phyloP scores from a whole-genome alignment of 1,284 basidiomycete species.

The Cutaneotrichosporon sp. region DNA sequence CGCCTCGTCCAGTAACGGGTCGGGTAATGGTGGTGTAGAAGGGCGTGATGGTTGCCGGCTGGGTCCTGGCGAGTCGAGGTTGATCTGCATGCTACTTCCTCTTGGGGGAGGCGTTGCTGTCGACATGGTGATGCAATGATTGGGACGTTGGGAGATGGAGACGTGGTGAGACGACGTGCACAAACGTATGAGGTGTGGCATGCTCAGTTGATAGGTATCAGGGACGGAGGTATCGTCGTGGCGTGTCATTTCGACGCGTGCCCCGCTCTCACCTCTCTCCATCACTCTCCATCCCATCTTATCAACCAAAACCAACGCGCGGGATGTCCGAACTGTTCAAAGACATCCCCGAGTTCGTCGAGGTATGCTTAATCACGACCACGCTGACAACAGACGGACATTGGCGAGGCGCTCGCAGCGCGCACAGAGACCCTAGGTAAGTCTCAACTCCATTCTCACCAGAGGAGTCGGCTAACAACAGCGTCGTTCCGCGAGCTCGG shows the following conservation, averaged over 20 bases:
- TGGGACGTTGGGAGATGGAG: not conserved
- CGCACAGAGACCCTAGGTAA: constrained; percentile 87
- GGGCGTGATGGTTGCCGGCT: constrained; percentile 10
- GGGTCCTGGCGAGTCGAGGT: constrained; percentile 23
- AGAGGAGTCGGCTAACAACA: constrained; percentile 43
- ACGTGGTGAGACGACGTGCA: not conserved
- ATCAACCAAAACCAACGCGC: not conserved
- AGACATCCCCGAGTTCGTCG: constrained; percentile 69
- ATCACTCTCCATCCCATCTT: not conserved
- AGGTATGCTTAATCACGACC: constrained; percentile 54
- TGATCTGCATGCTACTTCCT: constrained; percentile 14
- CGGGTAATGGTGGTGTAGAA: constrained; percentile 14
- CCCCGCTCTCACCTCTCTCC: not conserved
- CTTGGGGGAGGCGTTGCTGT: constrained; percentile 4
- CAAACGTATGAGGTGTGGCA: not conserved
- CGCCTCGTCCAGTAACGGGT: constrained; percentile 33
- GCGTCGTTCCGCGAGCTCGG: constrained; percentile 94
- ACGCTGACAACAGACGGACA: constrained; percentile 65
- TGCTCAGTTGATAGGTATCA: not conserved
- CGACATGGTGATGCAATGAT: not conserved
- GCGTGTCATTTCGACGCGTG: not conserved
- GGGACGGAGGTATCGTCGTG: constrained; percentile 3
- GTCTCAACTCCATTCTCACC: constrained; percentile 43
- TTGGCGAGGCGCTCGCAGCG: constrained; percentile 84
- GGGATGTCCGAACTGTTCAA: constrained; percentile 57